Conservation (phyloP, 129 eudicot species). For the Centaurea solstitialis region DNA sequence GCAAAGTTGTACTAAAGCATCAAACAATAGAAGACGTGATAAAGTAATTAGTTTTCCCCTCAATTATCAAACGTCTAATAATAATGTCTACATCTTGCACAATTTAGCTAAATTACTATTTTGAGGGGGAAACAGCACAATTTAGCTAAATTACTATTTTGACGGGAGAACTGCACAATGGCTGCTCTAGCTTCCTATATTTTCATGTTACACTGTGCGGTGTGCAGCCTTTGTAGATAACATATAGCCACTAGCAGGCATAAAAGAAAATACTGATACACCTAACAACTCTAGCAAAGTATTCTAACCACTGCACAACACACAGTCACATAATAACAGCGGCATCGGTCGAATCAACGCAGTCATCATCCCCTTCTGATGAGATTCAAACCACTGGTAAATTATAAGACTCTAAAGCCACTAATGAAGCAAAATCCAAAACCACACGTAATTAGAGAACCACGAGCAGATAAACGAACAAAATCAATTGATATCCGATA, state of each 20-base stretch:
- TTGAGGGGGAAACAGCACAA: background rate
- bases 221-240: background rate
- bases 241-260: background rate
- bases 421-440: background rate
- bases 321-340: background rate
- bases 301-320: background rate
- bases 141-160: background rate
- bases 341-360: background rate
- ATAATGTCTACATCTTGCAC: background rate
- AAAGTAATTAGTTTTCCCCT: background rate
- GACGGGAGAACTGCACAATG: background rate
- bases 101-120: background rate
- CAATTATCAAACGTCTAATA: background rate
- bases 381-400: background rate
- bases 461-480: background rate
- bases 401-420: background rate
- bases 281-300: background rate
- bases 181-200: background rate
- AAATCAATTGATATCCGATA: background rate
- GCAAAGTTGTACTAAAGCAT: background rate
- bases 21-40: background rate
- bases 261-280: background rate
- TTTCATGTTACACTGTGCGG: background rate
- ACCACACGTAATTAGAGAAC: background rate
- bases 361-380: background rate